Evolutionary conservation across 2,329 filamentous ascomycete genomes (phyloP).

Genomic region (Ampelomyces quisqualis): DNA sequence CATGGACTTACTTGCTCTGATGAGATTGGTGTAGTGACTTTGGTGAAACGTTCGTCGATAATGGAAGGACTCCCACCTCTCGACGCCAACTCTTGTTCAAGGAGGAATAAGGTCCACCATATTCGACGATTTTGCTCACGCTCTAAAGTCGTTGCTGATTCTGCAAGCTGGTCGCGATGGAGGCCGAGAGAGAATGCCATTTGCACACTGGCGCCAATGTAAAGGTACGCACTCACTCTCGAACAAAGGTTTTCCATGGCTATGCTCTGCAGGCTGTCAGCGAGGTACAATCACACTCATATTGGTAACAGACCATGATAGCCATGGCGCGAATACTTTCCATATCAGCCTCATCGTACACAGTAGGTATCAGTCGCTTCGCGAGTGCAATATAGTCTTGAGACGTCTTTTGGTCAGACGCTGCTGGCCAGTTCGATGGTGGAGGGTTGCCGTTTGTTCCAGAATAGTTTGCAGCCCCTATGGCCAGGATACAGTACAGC

Average conservation of each 20-base stretch:
- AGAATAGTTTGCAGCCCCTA: constrained; percentile 31
- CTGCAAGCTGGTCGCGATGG: constrained; percentile 38
- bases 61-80: constrained; percentile 39
- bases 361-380: constrained; percentile 35
- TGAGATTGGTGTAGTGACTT: constrained; percentile 33
- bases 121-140: constrained; percentile 40
- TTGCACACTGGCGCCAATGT: constrained; percentile 41
- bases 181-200: constrained; percentile 42
- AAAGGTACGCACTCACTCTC: constrained; percentile 40
- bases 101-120: constrained; percentile 42
- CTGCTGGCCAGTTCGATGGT: constrained; percentile 18
- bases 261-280: constrained; percentile 31
- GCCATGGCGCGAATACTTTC: constrained; percentile 42
- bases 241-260: constrained; percentile 40
- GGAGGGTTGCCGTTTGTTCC: constrained; percentile 26
- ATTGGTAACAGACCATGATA: constrained; percentile 29
- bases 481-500: constrained; percentile 40
- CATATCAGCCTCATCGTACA: constrained; percentile 42
- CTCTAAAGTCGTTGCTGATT: constrained; percentile 29
- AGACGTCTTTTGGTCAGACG: constrained; percentile 27
- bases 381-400: constrained; percentile 39
- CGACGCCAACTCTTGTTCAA: constrained; percentile 41
- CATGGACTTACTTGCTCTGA: constrained; percentile 35
- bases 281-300: neutral
- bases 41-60: constrained; percentile 37